A percentile compares a stretch with the other conserved stretches of the same genome.
phyloP scores from a whole-genome alignment of 2,329 filamentous ascomycete genomes.

The Stachybotrys echinatus region DNA sequence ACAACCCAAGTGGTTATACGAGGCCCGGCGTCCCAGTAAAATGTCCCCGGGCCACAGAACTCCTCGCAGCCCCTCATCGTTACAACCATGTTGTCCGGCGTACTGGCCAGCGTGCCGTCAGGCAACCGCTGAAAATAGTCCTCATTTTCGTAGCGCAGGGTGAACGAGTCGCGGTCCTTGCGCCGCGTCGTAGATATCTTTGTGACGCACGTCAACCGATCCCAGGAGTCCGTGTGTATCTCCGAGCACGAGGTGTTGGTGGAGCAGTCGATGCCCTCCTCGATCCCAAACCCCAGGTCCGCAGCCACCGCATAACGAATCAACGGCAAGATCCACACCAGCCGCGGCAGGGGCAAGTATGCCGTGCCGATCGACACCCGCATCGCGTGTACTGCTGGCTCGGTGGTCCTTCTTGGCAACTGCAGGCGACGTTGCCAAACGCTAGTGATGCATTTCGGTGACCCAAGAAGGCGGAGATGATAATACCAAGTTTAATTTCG shows the following conservation, averaged over 20 bases:
- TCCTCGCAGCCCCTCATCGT: background rate
- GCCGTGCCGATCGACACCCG: too few relatives aligned
- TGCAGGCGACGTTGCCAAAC: too few relatives aligned
- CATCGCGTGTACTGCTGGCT: too few relatives aligned
- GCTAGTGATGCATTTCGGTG: too few relatives aligned
- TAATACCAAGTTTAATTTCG: too few relatives aligned
- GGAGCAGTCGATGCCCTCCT: background rate
- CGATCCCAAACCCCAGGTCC: background rate
- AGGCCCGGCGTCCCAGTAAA: conserved; percentile 1
- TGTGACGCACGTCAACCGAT: background rate
- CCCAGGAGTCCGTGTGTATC: background rate
- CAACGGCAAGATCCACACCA: background rate
- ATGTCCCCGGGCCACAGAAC: background rate
- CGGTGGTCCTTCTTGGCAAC: too few relatives aligned
- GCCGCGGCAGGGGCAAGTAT: background rate
- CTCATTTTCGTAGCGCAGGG: background rate
- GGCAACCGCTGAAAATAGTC: background rate
- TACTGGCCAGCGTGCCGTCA: background rate
- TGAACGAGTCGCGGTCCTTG: background rate
- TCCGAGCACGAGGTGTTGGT: background rate
- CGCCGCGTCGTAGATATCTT: background rate
- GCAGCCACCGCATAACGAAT: background rate
- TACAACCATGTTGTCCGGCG: background rate
- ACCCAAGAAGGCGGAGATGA: too few relatives aligned
- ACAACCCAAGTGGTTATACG: background rate